These are phyloP conservation scores for Ceratocystis cubensis DNA, from an alignment of 2,329 filamentous ascomycete species.

Conservation along the genomic window DNA sequence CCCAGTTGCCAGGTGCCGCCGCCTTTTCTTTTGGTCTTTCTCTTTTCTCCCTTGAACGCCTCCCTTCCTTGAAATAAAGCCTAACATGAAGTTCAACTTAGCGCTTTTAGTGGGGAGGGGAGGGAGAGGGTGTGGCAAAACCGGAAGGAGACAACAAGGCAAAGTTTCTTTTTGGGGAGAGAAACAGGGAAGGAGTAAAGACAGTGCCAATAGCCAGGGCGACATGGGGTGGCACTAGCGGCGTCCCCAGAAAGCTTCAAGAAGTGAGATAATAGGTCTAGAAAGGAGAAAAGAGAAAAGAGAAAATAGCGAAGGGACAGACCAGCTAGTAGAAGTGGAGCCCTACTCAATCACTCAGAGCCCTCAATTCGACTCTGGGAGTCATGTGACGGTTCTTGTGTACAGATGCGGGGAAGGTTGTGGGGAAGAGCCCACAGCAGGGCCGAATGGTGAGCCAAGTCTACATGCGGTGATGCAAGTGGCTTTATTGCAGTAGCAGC, in stretches of 20 bases:
- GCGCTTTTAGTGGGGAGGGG: background rate
- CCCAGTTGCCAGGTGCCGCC: background rate
- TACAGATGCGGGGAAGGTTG: background rate
- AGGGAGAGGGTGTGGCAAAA: background rate
- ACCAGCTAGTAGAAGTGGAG: background rate
- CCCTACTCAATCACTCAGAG: background rate
- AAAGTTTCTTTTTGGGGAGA: constrained; percentile 2
- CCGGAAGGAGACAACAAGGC: constrained; percentile 1
- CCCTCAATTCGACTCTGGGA: background rate
- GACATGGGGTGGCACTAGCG: background rate
- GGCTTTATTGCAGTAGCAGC: background rate
- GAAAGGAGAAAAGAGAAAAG: background rate
- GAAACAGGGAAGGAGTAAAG: background rate
- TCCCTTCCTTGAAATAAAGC: background rate
- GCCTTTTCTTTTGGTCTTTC: background rate
- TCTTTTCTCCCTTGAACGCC: background rate
- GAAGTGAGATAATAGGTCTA: background rate
- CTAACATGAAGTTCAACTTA: background rate
- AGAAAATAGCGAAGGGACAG: background rate
- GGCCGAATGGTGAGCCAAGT: background rate
- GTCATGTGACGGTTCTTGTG: constrained; percentile 7
- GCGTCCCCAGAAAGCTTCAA: background rate
- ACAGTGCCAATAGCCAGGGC: background rate
- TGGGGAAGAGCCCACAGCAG: constrained; percentile 5
- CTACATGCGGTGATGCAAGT: background rate